phyloP scores from a whole-genome alignment of 345 rosid genomes.

The Boechera stricta region DNA sequence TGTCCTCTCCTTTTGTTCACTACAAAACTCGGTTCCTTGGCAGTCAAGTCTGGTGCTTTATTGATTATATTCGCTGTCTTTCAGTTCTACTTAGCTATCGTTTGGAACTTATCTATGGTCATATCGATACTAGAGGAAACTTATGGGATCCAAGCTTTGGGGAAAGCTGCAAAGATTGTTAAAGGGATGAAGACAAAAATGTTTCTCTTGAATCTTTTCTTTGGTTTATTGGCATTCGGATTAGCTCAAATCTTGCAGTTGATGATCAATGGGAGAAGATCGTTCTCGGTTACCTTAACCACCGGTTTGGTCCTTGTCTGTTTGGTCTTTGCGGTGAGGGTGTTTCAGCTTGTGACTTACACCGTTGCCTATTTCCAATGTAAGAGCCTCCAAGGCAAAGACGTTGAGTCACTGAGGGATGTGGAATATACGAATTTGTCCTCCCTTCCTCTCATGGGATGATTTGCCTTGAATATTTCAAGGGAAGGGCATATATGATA shows the following conservation, averaged over 20 bases:
- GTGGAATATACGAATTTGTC: conserved; percentile 51
- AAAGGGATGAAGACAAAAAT: conserved; percentile 56
- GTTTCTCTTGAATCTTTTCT: conserved; percentile 52
- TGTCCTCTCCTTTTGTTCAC: conserved; percentile 33
- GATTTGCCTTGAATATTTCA: conserved; percentile 31
- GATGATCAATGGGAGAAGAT: background rate
- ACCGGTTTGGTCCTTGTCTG: conserved; percentile 43
- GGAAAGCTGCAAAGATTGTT: conserved; percentile 59
- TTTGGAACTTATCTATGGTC: conserved; percentile 57
- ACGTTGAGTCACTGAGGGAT: conserved; percentile 47
- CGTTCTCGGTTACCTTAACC: conserved; percentile 4
- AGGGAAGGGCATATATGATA: background rate
- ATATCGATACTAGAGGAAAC: conserved; percentile 61
- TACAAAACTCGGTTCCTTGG: background rate
- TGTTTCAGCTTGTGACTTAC: conserved; percentile 50
- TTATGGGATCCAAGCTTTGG: conserved; percentile 57
- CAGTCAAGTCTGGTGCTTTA: background rate
- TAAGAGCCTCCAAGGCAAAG: conserved; percentile 57
- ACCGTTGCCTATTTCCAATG: conserved; percentile 57
- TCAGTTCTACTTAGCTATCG: conserved; percentile 47
- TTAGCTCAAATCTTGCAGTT: conserved; percentile 23
- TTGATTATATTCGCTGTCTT: conserved; percentile 32
- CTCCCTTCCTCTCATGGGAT: conserved; percentile 12
- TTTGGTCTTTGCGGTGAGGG: conserved; percentile 31
- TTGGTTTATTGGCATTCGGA: conserved; percentile 19